Base-by-base conservation (phyloP, 768 basidiomycete species). In the Termitomyces titanicus region DNA sequence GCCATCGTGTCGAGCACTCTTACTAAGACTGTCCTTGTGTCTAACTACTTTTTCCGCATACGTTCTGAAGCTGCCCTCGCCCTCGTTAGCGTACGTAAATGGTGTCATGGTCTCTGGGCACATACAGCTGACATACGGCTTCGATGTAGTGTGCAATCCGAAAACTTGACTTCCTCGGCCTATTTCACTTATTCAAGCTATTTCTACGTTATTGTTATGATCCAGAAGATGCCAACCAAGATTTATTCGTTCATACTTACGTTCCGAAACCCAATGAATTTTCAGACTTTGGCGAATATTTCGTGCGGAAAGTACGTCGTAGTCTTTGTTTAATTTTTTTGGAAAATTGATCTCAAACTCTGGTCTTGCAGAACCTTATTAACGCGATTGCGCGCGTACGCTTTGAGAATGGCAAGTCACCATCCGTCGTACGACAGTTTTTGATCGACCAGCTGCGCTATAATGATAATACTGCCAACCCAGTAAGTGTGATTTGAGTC, bases 191-290 rank as follows among this genome's bases (percentile, higher is more conserved):
- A 31, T 92, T 97, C 78, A 99, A 98, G 70, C 79, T 98, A 24
- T 97, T 95, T 70, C 76, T 94, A 43, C 84, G 88, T 22, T 87
- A 94, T 64, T 97, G 89, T 61, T 96, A 94, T 66, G 91, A 94
- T 20, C 89, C 92, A 0, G 86, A 91, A 66, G 89, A 93, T 59
- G 70, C 77, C 17, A 85, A 82, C 56, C 88, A 91, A 66, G 91
- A 94, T 65, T 76, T 94, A 6, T 95, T 96, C 68, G 77, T 77
- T 7, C 90, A 94, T 66, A 89, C 84, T 38, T 94, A 91, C 68
- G 90, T 95, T n/a, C 95, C 95, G 1, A 87, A 91, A 62, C 92
- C 95, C 15, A 98, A 98, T 66, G 89, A 97, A 63, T 98, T 98
- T 68, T 83, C 86, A 53, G 92, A 97, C 62, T 73, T 97, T 29